Evolutionary conservation across 495 filamentous ascomycete genomes (phyloP), one percentile per base, ranked within the genome.

Genomic region (Aspergillus sparsus): DNA sequence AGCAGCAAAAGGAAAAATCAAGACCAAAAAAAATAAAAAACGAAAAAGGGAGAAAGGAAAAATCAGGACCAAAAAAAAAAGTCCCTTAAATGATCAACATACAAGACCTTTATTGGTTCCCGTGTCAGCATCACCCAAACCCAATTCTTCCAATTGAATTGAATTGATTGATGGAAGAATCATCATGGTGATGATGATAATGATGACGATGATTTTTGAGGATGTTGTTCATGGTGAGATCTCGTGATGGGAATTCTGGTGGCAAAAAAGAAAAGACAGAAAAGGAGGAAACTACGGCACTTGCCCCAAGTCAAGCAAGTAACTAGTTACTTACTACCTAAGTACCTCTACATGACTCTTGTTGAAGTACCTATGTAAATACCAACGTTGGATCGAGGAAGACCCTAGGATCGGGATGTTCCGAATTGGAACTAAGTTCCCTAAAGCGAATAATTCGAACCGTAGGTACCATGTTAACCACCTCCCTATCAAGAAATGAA

Each of bases 391-490:
- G 18, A 0, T 46, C 13, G 13, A 21, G 37, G n/a, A 16, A 27
- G 18, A 31, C 32, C 32, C 21, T 34, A 31, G 32, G 34, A 51
- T 51, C 49, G 49, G 49, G 27, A 51, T 51, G 21, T 51, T 51
- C 49, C 49, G 21, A 51, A 8, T 34, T 32, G 49, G 6, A 51
- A 13, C 34, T 33, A 51, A 51, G 21, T 12, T 33, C 32, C 34
- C 21, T 15, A 12, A 13, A 51, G 16, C 3, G 21, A 27, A 27
- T 27, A 27, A 27, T 27, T 27, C 21, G 21, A 27, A 27, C 3
- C 21, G 21, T 27, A 27, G 21, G 21, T 27, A 27, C 21, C 21
- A 27, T 1, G 3, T 27, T 3, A 27, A 3, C 21, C 21, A 27
- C 21, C 21, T 27, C 21, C 21, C 21, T 27, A 27, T 27, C 3